Evolutionary conservation across 2,329 filamentous ascomycete genomes (phyloP), one percentile per base, ranked within the genome.

Genomic region (Coleophoma cylindrospora): DNA sequence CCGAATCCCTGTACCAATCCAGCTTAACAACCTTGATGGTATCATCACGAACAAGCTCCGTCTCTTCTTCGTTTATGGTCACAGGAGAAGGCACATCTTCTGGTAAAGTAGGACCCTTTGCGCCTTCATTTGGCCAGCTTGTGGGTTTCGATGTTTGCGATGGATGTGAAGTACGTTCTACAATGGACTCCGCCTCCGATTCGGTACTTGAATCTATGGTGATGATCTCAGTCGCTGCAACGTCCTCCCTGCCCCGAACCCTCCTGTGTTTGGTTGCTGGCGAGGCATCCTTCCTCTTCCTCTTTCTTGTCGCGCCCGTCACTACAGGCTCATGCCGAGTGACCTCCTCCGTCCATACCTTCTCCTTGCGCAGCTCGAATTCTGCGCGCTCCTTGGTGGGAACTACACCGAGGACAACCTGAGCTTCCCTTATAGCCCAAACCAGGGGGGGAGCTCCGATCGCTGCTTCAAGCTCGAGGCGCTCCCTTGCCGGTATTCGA

Each of bases 331-430:
- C 33, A 12, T 14, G 12, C 34, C 15, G 17, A 7, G 38, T 34
- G 15, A 37, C 45, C 33, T 37, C 45, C 9, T 37, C 17, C 1
- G 34, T 10, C 32, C 68, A 65, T 2, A 96, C 58, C 13, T 82
- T 84, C 43, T 81, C 77, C 7, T 80, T 77, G 48, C 89, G 77
- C 53, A 97, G 71, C 68, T 97, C 92, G 59, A 95, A 84, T 43
- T 80, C 74, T 1, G 89, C 89, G 15, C 92, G 79, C 59, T 82
- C 78, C 56, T 80, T 84, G 49, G 81, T 84, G 1, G 75, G 75
- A 34, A 95, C 76, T 57, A 84, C 89, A 2, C 87, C 90, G 32
- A 97, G 65, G 2, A 96, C 74, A 3, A 96, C 67, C 4, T 79
- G 74, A 1, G 90, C 90, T 66, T 92, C 86, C 13, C 74, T 73